A percentile compares a stretch with the other conserved stretches of the same genome.
These are phyloP conservation scores for Lasiodiplodia sp. DNA, from an alignment of 2,329 filamentous ascomycete species.

Conservation along the genomic window DNA sequence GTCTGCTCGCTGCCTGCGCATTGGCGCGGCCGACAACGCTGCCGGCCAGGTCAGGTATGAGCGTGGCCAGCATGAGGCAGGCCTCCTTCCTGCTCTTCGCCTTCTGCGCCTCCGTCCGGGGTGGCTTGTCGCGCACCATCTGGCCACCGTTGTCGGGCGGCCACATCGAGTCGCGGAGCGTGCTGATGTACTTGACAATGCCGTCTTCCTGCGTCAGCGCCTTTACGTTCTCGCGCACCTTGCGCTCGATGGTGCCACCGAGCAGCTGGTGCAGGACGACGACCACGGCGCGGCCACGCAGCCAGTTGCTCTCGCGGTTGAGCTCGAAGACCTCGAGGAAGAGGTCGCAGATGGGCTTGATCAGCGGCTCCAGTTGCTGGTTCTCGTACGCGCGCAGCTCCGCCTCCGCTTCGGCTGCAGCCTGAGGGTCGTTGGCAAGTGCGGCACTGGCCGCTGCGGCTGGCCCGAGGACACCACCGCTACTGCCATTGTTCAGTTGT, in stretches of 20 bases:
- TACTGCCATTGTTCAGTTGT: slow-evolving; percentile 51
- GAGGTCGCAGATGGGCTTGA: slow-evolving; percentile 97
- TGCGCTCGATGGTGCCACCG: slow-evolving; percentile 94
- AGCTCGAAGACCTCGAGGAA: slow-evolving; percentile 96
- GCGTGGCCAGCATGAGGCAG: slow-evolving; percentile 83
- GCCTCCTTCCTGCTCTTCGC: slow-evolving; percentile 84
- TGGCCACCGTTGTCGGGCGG: slow-evolving; percentile 63
- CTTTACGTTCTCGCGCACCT: slow-evolving; percentile 85
- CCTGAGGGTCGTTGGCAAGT: slow-evolving; percentile 56
- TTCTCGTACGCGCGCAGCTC: slow-evolving; percentile 93
- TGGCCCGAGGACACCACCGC: slow-evolving; percentile 22
- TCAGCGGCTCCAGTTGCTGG: slow-evolving; percentile 89
- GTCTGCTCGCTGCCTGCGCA: slow-evolving; percentile 86
- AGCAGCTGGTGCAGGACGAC: slow-evolving; percentile 95
- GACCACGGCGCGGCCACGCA: slow-evolving; percentile 92
- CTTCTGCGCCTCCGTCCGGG: slow-evolving; percentile 76
- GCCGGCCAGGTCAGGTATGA: slow-evolving; percentile 88
- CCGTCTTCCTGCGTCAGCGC: slow-evolving; percentile 78
- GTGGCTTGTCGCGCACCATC: slow-evolving; percentile 32
- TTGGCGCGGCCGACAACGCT: slow-evolving; percentile 94
- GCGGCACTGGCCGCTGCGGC: slow-evolving; percentile 54
- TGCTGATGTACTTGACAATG: slow-evolving; percentile 75
- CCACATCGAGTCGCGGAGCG: slow-evolving; percentile 83
- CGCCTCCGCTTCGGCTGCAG: slow-evolving; percentile 81
- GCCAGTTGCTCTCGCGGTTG: slow-evolving; percentile 95